phyloP scores from a whole-genome alignment of 768 basidiomycete genomes.

The Mycena latifolia region DNA sequence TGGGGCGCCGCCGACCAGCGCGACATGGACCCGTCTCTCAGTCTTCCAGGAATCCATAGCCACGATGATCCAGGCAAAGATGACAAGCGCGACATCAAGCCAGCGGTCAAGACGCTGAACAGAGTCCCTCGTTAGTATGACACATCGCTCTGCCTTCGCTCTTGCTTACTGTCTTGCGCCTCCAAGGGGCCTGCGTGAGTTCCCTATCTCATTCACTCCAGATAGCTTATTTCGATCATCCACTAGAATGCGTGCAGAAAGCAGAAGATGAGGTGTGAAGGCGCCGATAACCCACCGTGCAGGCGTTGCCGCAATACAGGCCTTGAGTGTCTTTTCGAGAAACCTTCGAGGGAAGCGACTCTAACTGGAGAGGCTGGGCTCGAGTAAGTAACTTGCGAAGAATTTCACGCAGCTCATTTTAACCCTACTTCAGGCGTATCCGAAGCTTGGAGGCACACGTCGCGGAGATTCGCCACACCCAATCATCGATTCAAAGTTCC shows the following conservation, averaged over 20 bases:
- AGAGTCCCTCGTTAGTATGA: conserved; percentile 82
- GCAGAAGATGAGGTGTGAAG: conserved; percentile 98
- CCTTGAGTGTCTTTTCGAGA: conserved; percentile 95
- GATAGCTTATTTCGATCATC: conserved; percentile 36
- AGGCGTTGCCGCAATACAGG: conserved; percentile 89
- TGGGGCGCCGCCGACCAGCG: neutral
- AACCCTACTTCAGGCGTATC: conserved; percentile 74
- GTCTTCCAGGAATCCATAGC: conserved; percentile 61
- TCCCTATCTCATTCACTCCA: conserved; percentile 29
- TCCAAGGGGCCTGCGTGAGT: conserved; percentile 84
- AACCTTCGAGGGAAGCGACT: conserved; percentile 88
- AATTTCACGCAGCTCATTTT: conserved; percentile 34
- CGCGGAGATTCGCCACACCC: conserved; percentile 81
- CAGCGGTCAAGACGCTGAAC: conserved; percentile 83
- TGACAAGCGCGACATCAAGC: conserved; percentile 78
- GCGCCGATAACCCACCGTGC: conserved; percentile 97
- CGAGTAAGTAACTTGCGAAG: conserved; percentile 67
- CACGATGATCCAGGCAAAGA: conserved; percentile 68
- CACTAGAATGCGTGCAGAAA: conserved; percentile 92
- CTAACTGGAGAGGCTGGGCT: conserved; percentile 91
- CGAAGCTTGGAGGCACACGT: conserved; percentile 91
- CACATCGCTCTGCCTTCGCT: conserved; percentile 33
- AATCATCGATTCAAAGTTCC: conserved; percentile 81
- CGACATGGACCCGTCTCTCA: conserved; percentile 53
- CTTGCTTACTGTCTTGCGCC: conserved; percentile 34